Evolutionary conservation across 2,329 filamentous ascomycete species (phyloP), one percentile per base, ranked within the genome.

Genomic region (Colletotrichum phormii): DNA sequence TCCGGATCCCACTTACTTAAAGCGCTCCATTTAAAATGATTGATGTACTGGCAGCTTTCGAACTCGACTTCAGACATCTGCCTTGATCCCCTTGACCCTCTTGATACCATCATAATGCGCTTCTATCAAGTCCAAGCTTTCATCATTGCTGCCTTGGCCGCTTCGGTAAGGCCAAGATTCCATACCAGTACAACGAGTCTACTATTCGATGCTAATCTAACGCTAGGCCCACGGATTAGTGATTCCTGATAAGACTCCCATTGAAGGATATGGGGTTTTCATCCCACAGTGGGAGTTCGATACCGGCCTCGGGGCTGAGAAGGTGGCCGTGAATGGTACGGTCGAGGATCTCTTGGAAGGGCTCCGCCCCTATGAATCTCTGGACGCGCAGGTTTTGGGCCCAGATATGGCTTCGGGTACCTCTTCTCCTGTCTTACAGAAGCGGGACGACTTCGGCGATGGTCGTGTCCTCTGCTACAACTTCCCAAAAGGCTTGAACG

Each of bases 71-170:
- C 13, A 42, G 1, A 15, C 15, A 42, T 18, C 7, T 9, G 18
- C 42, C 18, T 9, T 49, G 15, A 18, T 0, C 1, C 1, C 18
- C 42, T 2, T 15, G 0, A n/a, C 0, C 6, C 9, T 0, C 18
- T 49, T n/a, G 18, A 49, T 1, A 5, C 18, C 42, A 18, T 49
- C 15, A 49, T 9, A 11, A 49, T 49, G 42, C 42, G 42, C 42
- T 49, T 49, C 42, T 15, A 49, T 49, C 42, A 49, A n/a, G 0
- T 49, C 0, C 42, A n/a, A 49, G 18, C 7, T 11, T 8, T 49
- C 3, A 49, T 11, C 7, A 2, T 2, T n/a, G 42, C 42, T n/a
- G n/a, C 42, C 6, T n/a, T n/a, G 42, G 42, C 42, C 18, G 42
- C 9, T n/a, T 49, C 1, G 8, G 42, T 49, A 49, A 9, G 42